These are phyloP conservation scores for Acacia pycnantha DNA, from an alignment of 331 rosid species.

Conservation along the genomic window DNA sequence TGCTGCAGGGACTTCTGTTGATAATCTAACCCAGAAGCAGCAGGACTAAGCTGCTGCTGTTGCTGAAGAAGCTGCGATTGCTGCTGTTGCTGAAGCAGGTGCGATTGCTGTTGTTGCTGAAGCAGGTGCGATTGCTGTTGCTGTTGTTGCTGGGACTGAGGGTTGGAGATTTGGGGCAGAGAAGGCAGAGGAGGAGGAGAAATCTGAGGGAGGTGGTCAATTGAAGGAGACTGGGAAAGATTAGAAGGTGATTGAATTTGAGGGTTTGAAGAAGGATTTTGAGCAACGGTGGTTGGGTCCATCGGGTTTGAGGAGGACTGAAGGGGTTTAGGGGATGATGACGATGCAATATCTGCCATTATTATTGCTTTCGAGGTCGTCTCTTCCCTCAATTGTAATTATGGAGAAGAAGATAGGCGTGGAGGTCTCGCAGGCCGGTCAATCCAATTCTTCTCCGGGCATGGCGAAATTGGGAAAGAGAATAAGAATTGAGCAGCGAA, in stretches of 20 bases:
- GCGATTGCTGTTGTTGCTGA: conserved; percentile 34
- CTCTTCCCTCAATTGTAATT: not conserved
- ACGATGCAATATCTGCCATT: conserved; percentile 68
- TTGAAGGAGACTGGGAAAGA: conserved; percentile 51
- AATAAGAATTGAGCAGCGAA: conserved; percentile 7
- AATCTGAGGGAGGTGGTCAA: conserved; percentile 48
- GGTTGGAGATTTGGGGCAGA: conserved; percentile 44
- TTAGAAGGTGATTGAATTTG: conserved; percentile 19
- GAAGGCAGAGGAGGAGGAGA: conserved; percentile 56
- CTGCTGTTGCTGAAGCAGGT: conserved; percentile 28
- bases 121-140: conserved; percentile 35
- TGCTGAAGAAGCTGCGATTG: conserved; percentile 6
- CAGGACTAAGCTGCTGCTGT: conserved; percentile 3
- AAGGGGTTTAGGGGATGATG: conserved; percentile 47
- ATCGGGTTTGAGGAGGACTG: conserved; percentile 41
- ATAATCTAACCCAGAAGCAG: not conserved
- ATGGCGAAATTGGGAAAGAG: conserved; percentile 16
- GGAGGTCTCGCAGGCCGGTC: not conserved
- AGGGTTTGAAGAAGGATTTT: conserved; percentile 43
- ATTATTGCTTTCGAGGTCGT: conserved; percentile 41
- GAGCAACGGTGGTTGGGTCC: conserved; percentile 42
- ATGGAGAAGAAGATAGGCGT: not conserved
- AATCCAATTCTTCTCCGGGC: conserved; percentile 35
- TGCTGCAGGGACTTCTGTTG: conserved; percentile 22
- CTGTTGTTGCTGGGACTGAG: conserved; percentile 47